Evolutionary conservation across 2,329 filamentous ascomycete species (phyloP), one percentile per base, ranked within the genome.

Genomic region (Ceratocystis lukuohia): DNA sequence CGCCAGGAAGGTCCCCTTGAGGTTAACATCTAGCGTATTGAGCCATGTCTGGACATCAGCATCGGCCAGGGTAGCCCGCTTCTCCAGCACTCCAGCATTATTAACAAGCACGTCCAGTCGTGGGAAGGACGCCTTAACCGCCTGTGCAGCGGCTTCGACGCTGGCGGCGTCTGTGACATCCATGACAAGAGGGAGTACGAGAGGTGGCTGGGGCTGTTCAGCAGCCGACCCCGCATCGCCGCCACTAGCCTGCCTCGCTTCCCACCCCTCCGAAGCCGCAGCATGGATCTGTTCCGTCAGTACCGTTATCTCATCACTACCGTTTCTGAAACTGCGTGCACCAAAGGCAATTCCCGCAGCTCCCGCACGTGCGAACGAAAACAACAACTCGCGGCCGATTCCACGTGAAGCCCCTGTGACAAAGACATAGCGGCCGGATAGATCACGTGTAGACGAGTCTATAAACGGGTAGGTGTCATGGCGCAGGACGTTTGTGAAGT

Each of bases 321-420:
- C 72, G 4, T 74, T 15, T 10, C 10, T 74, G n/a, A 74, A 70
- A 2, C 79, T 81, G 25, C 84, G 79, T 0, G 82, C 83, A 5
- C 75, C 78, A 22, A 86, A 74, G 17, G 79, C 79, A 66, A 87
- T 82, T 33, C 74, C 72, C 0, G 78, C 76, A 37, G 78, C 80
- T 3, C 80, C 80, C 3, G 83, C 82, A 69, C 74, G 74, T 22
- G 82, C 83, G 70, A 79, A 86, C 8, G 80, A 79, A n/a, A 81
- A 71, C 0, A 82, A 82, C 2, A 79, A 81, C 15, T 78, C 77
- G 2, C 75, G 75, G 5, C 84, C 83, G 45, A 84, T 78, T 2
- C 82, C 82, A 48, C 78, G 79, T 2, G 79, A 80, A 0, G 79
- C 82, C 7, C 83, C 84, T 0, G 78, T 82, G 63, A 86, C 78